Evolutionary conservation across 495 filamentous ascomycete genomes (phyloP), one percentile per base, ranked within the genome.

Genomic region (Penicillium verhagenii): DNA sequence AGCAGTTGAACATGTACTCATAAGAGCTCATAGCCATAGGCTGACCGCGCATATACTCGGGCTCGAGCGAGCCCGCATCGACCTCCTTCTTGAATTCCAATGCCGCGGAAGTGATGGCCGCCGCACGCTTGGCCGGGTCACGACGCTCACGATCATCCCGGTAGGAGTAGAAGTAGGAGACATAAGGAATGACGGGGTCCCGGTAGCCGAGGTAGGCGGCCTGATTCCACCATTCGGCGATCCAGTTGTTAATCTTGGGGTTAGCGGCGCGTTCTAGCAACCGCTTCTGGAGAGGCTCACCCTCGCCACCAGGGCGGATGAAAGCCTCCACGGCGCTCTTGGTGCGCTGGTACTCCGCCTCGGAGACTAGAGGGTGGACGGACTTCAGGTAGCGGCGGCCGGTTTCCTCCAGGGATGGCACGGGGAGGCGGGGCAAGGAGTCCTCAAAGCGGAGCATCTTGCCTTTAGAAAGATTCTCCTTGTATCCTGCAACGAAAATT

Each of bases 131-230:
- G 53, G 86, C 88, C 4, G 94, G 95, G 75, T 96, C 81, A 31
- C 91, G 86, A 51, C 93, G 85, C 64, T 86, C 80, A 47, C 91
- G 86, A 69, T 99, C 95, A 70, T 99, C 95, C 50, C 88, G 84
- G 80, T 96, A 93, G 31, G 91, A 96, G 78, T 99, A 99, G 76
- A 99, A 99, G 80, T 99, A 99, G 69, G 91, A 96, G 59, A 99
- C 95, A 69, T 97, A 99, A 52, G 95, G 95, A 25, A 97, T 89
- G 24, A 99, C 90, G 31, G 95, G 95, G 72, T 97, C 95, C 54
- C 93, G 89, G 79, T 96, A 96, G 53, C 67, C 81, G 50, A 99
- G 81, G 74, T 99, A 99, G 35, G 94, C 92, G 3, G 83, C 81
- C 52, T 92, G 81, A 73, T 97, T 96, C 95, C 95, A 99, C 95